Evolutionary conservation across 768 basidiomycete genomes (phyloP).

Genomic region (Galerina marginata): DNA sequence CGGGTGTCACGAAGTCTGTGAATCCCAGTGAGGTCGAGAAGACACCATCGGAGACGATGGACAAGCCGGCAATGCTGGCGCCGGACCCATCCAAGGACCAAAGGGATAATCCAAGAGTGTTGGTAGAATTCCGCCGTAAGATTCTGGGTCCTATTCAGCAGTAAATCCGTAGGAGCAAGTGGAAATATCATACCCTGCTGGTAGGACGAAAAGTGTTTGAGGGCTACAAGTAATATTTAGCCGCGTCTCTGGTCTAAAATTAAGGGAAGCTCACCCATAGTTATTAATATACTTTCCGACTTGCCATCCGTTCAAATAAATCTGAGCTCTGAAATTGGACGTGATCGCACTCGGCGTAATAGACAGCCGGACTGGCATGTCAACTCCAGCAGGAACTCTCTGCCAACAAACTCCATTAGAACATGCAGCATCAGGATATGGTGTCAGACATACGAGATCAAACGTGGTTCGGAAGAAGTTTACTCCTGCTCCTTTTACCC

Average conservation of each 20-base stretch:
- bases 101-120: constrained; percentile 52
- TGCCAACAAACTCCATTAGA: constrained; percentile 14
- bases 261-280: constrained; percentile 41
- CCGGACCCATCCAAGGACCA: constrained; percentile 52
- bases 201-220: constrained; percentile 53
- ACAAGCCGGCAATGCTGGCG: constrained; percentile 45
- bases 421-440: not conserved
- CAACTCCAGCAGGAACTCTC: constrained; percentile 44
- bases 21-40: constrained; percentile 46
- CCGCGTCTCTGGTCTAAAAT: not conserved
- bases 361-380: constrained; percentile 50
- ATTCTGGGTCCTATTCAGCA: constrained; percentile 33
- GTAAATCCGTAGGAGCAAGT: not conserved
- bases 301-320: constrained; percentile 59
- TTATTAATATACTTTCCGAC: constrained; percentile 58
- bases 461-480: constrained; percentile 84
- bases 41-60: constrained; percentile 49
- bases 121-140: constrained; percentile 42
- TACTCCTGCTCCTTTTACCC: constrained; percentile 68
- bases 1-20: constrained; percentile 46
- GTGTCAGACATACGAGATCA: constrained; percentile 43
- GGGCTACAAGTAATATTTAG: constrained; percentile 27
- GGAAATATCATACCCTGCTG: constrained; percentile 40
- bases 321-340: constrained; percentile 53
- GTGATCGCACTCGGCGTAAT: constrained; percentile 48